phyloP scores from a whole-genome alignment of 768 basidiomycete genomes.

The Cyclocybe cylindracea region DNA sequence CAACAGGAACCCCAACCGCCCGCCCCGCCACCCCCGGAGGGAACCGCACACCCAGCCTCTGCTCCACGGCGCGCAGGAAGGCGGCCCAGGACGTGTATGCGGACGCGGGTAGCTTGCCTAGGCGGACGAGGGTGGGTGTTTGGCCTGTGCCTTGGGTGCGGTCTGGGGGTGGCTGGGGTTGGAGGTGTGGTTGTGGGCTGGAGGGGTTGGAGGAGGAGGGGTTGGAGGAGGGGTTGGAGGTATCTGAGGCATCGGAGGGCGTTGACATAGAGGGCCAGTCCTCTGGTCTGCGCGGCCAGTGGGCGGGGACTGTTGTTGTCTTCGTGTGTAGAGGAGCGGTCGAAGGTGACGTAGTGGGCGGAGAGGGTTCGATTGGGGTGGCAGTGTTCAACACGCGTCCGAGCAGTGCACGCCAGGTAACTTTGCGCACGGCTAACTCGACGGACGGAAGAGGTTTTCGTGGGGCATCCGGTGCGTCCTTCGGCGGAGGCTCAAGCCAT shows the following conservation, averaged over 20 bases:
- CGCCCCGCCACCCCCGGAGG: no score
- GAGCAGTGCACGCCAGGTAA: slow-evolving; percentile 71
- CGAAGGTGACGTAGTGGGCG: no score
- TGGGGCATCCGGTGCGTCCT: slow-evolving; percentile 3
- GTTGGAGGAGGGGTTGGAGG: background rate
- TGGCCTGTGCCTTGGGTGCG: slow-evolving; percentile 33
- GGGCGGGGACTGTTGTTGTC: slow-evolving; percentile 20
- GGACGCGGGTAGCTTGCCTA: slow-evolving; percentile 53
- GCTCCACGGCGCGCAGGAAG: slow-evolving; percentile 36
- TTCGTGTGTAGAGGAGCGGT: no score
- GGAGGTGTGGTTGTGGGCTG: background rate
- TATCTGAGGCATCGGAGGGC: background rate
- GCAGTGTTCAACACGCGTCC: slow-evolving; percentile 15
- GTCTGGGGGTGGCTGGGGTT: background rate
- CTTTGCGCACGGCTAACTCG: slow-evolving; percentile 61
- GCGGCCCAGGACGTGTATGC: slow-evolving; percentile 52
- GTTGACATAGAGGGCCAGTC: no score
- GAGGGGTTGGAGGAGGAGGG: background rate
- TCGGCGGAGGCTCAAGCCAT: slow-evolving; percentile 45
- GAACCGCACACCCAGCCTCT: slow-evolving; percentile 26
- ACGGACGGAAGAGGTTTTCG: slow-evolving; percentile 33
- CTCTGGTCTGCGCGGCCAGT: slow-evolving; percentile 22
- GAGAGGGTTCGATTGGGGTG: background rate
- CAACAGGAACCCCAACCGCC: background rate
- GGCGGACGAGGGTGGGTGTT: slow-evolving; percentile 40